phyloP scores from a whole-genome alignment of 257 asterid genomes.

The Osmanthus fragrans region DNA sequence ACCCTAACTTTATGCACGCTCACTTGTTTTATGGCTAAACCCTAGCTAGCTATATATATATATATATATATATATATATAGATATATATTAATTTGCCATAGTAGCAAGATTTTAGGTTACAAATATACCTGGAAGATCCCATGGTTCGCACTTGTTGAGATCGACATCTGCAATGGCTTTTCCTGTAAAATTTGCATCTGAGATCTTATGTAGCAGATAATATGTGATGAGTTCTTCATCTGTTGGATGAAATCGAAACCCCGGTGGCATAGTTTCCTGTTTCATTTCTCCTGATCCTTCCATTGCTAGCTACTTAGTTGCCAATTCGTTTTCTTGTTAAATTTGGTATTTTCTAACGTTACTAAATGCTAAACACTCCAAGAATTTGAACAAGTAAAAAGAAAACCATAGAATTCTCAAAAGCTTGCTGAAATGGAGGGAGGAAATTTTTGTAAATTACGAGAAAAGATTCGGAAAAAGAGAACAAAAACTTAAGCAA shows the following conservation, averaged over 20 bases:
- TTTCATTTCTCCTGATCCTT: slow-evolving; percentile 45
- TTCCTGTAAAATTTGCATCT: slow-evolving; percentile 65
- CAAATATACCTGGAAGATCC: slow-evolving; percentile 83
- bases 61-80: too few relatives aligned
- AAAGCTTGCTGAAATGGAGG: background rate
- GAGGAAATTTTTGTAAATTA: background rate
- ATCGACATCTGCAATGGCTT: slow-evolving; percentile 90
- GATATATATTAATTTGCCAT: background rate
- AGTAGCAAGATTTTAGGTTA: slow-evolving; percentile 3
- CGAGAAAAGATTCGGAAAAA: slow-evolving; percentile 14
- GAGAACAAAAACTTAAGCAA: background rate
- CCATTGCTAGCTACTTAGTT: slow-evolving; percentile 35
- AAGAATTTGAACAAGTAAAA: slow-evolving; percentile 28
- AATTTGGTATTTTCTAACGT: slow-evolving; percentile 25
- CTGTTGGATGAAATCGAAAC: slow-evolving; percentile 83
- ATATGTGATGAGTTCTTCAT: slow-evolving; percentile 84
- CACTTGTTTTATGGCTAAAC: slow-evolving; percentile 11
- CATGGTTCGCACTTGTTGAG: slow-evolving; percentile 95
- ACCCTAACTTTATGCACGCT: slow-evolving; percentile 23
- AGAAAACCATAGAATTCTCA: slow-evolving; percentile 39
- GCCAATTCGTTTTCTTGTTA: background rate
- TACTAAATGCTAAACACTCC: slow-evolving; percentile 24
- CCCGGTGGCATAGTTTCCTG: slow-evolving; percentile 81
- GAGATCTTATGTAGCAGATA: slow-evolving; percentile 75
- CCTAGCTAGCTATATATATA: slow-evolving; percentile 33